Evolutionary conservation across 2,329 filamentous ascomycete species (phyloP).

Genomic region (Alternaria arbusti): DNA sequence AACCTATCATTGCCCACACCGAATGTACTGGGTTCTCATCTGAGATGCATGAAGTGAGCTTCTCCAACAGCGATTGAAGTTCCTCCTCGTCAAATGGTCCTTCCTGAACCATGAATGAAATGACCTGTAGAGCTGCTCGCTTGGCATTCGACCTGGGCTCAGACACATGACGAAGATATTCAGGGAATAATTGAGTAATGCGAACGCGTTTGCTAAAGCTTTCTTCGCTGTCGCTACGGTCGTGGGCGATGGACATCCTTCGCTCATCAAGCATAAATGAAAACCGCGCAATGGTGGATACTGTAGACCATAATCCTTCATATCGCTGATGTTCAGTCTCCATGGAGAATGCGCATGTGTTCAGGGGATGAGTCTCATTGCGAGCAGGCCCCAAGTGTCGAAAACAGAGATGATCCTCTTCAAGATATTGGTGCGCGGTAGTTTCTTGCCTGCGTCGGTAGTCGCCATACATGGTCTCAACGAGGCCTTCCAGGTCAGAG

Average conservation of each 20-base stretch:
- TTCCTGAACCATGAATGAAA: conserved; percentile 57
- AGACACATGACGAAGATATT: conserved; percentile 49
- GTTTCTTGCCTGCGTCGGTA: conserved; percentile 74
- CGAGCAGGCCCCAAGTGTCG: conserved; percentile 50
- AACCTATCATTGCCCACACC: conserved; percentile 85
- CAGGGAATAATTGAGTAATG: conserved; percentile 46
- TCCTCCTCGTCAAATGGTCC: conserved; percentile 55
- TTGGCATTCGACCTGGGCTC: conserved; percentile 46
- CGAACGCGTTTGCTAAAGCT: conserved; percentile 47
- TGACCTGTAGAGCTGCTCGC: conserved; percentile 60
- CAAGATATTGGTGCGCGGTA: conserved; percentile 57
- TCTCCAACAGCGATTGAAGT: conserved; percentile 62
- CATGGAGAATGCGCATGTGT: conserved; percentile 44
- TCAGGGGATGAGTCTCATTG: conserved; percentile 30
- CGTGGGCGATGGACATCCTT: conserved; percentile 20
- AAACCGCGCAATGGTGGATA: conserved; percentile 49
- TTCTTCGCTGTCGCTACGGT: conserved; percentile 29
- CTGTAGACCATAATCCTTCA: conserved; percentile 46
- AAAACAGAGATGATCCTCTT: conserved; percentile 74
- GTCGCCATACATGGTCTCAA: conserved; percentile 76
- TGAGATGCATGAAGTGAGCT: conserved; percentile 64
- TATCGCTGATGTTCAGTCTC: conserved; percentile 36
- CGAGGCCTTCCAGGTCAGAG: conserved; percentile 65
- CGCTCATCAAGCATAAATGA: conserved; percentile 43
- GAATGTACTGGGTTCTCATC: conserved; percentile 69